Evolutionary conservation across 2,329 filamentous ascomycete genomes (phyloP), one percentile per base, ranked within the genome.

Genomic region (Triangularia setosa): DNA sequence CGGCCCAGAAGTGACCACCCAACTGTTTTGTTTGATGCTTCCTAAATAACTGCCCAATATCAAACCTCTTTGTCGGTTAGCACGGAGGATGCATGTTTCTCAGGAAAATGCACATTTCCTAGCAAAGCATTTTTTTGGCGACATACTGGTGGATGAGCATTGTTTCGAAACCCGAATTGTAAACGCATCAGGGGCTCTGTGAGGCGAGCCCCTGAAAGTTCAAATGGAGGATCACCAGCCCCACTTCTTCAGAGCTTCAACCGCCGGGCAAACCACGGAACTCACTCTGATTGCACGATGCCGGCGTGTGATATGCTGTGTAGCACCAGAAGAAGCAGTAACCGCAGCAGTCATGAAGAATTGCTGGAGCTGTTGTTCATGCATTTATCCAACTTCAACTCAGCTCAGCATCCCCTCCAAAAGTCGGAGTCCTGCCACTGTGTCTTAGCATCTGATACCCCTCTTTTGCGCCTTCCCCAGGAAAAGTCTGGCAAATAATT

Each of bases 371-470:
- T 21, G 6, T 21, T 33, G 30, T 33, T 14, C n/a, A 21, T 21
- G 6, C n/a, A 9, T 48, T 48, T n/a, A 21, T 48, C 40, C 40
- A 48, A 48, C 40, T 21, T 48, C 40, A 40, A 40, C 16, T 40
- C 14, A 28, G 8, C 27, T 28, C 8, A 8, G 14, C 4, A 21
- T 48, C 40, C 40, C n/a, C 40, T 48, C 40, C 40, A 18, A 48
- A 8, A 48, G 40, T 48, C 40, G n/a, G n/a, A 21, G 40, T 48
- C 40, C 40, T 48, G 40, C 40, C 40, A 23, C 40, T 21, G n/a
- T 53, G 35, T 33, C 12, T 27, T 60, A 60, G 60, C 52, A 30
- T 56, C 60, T 53, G 21, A 60, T 62, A 65, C 64, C 64, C 64
- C 64, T 65, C 64, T 62, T 62, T 62, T 52, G 52, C 23, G 12